Base-by-base conservation (phyloP, 2,329 filamentous ascomycete genomes). In the Aspergillus novofumigatus region DNA sequence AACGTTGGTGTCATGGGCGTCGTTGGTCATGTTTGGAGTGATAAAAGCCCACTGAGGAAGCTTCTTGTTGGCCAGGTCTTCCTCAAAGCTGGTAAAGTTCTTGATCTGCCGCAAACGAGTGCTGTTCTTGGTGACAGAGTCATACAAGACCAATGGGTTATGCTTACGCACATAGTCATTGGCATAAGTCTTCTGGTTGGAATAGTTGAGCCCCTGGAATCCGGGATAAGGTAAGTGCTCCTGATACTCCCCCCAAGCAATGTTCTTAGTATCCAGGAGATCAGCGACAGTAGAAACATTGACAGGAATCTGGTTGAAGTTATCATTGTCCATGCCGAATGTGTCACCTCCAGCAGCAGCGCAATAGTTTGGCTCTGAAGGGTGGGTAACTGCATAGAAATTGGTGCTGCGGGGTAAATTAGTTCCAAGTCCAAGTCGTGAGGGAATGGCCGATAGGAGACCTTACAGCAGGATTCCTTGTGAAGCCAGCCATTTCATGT, bases 81-180 rank as follows among this genome's bases (percentile, higher is more conserved):
- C 75, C 63, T 87, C 81, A 76, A 94, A 92, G 62, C 80, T 68
- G 48, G 80, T 86, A 59, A 90, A 78, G 75, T 91, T 91, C 81
- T 94, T 93, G 74, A 90, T 87, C 67, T 85, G 80, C 3, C 83
- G 80, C 1, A 90, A 78, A 28, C 89, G 85, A 17, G 83, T 79
- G 9, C 80, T 70, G 51, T 80, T 81, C 47, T 79, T 75, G 53
- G 85, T 81, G 41, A 89, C 80, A 20, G 82, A 84, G 69, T 91
- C 81, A 72, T 84, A 90, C 53, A 88, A 78, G 56, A 92, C 77
- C 76, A 49, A 81, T 79, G 74, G 74, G 53, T 93, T 92, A 76
- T 94, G 90, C 77, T 94, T 94, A 69, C 91, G 86, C 1, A 93
- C 89, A 70, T 94, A 94, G 76, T 88, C 86, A 65, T 90, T 88